A percentile compares a stretch with the other conserved stretches of the same genome.
phyloP scores from a whole-genome alignment of 108 stramenopile species.

The Schizochytrium sp. region DNA sequence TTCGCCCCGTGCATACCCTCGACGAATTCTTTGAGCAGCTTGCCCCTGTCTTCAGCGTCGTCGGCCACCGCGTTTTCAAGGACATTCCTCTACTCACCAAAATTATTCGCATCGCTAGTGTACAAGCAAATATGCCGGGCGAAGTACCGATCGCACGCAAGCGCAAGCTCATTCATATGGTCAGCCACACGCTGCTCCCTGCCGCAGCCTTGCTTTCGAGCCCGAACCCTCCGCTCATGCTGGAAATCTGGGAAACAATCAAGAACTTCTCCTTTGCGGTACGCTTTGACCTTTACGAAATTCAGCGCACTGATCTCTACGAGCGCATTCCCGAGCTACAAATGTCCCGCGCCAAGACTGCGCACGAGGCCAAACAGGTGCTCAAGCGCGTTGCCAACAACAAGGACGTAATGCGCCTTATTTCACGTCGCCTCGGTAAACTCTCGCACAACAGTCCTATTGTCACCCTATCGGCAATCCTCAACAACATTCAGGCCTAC shows the following conservation, averaged over 20 bases:
- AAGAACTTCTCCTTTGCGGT: background rate
- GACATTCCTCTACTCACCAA: background rate
- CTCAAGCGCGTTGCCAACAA: background rate
- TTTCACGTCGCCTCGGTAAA: conserved; percentile 55
- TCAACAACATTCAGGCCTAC: conserved; percentile 82
- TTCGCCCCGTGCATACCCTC: background rate
- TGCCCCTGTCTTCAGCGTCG: background rate
- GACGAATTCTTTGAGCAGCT: background rate
- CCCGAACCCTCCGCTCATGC: background rate
- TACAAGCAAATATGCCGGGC: background rate
- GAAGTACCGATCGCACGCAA: background rate
- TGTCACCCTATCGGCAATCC: conserved; percentile 67
- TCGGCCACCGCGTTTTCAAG: background rate
- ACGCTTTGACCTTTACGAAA: background rate
- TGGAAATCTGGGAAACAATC: background rate
- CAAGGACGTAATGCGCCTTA: background rate
- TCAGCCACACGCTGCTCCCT: background rate
- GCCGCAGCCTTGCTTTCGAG: background rate
- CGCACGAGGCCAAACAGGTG: background rate
- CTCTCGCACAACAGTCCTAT: conserved; percentile 73
- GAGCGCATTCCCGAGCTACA: background rate
- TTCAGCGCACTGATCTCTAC: background rate
- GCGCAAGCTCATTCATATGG: background rate
- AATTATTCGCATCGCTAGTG: background rate
- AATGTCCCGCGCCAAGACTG: background rate